Evolutionary conservation across 2,329 filamentous ascomycete genomes (phyloP).

Genomic region (Lachnellula hyalina): DNA sequence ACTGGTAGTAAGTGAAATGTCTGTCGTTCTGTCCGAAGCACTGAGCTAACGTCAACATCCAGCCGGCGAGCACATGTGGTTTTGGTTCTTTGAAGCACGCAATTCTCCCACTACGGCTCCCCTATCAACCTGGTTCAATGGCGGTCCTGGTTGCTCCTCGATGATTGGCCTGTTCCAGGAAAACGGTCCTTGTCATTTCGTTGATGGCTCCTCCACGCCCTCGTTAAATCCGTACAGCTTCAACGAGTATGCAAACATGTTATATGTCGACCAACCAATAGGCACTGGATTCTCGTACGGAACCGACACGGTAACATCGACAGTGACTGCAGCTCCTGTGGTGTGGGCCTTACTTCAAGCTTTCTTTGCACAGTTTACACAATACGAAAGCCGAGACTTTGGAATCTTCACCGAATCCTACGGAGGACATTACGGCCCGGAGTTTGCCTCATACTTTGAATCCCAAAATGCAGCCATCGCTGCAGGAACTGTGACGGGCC

Average conservation of each 20-base stretch:
- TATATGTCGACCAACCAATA: conserved; percentile 35
- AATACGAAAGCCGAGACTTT: conserved; percentile 51
- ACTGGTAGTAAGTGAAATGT: conserved; percentile 28
- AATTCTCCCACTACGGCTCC: conserved; percentile 7
- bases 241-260: conserved; percentile 34
- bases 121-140: conserved; percentile 5
- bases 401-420: conserved; percentile 46
- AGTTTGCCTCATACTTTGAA: conserved; percentile 48
- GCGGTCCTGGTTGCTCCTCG: conserved; percentile 7
- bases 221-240: conserved; percentile 34
- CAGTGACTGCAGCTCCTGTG: conserved; percentile 38
- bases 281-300: conserved; percentile 37
- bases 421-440: conserved; percentile 51
- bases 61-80: not conserved
- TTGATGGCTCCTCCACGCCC: conserved; percentile 35
- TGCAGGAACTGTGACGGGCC: conserved; percentile 31
- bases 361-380: conserved; percentile 57
- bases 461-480: conserved; percentile 47
- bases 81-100: conserved; percentile 13
- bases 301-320: conserved; percentile 37
- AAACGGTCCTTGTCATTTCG: conserved; percentile 36
- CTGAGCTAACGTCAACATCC: not conserved
- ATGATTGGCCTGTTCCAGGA: conserved; percentile 23
- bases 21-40: not conserved
- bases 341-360: conserved; percentile 51